Evolutionary conservation across 129 eudicot genomes (phyloP).

Genomic region (Helianthus annuus): DNA sequence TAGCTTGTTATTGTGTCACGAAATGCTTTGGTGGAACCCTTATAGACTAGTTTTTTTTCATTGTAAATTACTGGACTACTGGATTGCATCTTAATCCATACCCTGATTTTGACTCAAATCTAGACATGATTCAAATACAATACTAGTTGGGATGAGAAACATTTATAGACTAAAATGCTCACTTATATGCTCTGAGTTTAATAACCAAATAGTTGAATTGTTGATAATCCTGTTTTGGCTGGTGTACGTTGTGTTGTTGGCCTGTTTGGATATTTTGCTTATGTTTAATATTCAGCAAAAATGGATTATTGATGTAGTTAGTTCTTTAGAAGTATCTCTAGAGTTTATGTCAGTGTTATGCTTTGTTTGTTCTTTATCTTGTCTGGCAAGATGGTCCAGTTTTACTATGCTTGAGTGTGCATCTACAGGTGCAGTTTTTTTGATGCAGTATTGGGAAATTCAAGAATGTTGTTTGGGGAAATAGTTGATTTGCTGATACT

Average conservation of each 20-base stretch:
- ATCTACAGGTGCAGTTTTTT: background rate
- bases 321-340: background rate
- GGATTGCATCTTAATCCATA: background rate
- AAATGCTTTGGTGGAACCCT: background rate
- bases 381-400: background rate
- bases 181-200: background rate
- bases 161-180: slow-evolving; percentile 8
- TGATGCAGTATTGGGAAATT: background rate
- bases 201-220: slow-evolving; percentile 1
- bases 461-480: background rate
- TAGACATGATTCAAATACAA: slow-evolving; percentile 9
- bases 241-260: slow-evolving; percentile 6
- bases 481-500: background rate
- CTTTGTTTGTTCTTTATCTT: slow-evolving; percentile 10
- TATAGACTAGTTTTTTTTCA: background rate
- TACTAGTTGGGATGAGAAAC: background rate
- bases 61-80: background rate
- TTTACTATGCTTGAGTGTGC: slow-evolving; percentile 6
- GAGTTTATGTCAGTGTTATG: background rate
- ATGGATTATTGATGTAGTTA: background rate
- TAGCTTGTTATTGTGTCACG: slow-evolving; percentile 7
- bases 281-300: background rate
- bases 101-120: background rate
- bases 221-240: slow-evolving; percentile 1
- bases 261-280: background rate